phyloP scores from a whole-genome alignment of 768 basidiomycete species.

The Suillus lakei region DNA sequence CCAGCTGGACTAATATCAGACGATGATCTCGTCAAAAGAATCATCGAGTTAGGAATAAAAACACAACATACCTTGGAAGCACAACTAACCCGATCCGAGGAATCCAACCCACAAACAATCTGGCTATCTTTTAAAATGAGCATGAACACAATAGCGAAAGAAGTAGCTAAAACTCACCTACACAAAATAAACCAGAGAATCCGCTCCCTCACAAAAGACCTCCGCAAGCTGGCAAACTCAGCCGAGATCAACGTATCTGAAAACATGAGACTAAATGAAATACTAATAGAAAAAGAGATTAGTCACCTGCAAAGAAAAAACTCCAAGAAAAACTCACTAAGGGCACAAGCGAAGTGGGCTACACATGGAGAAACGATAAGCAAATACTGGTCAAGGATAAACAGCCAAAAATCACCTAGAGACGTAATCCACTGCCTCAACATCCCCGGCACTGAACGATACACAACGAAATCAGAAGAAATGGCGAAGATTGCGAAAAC shows the following conservation, averaged over 20 bases:
- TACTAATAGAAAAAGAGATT: background rate
- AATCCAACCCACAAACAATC: background rate
- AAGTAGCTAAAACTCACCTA: background rate
- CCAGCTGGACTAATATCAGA: too few relatives aligned
- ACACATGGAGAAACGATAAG: background rate
- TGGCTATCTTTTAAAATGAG: background rate
- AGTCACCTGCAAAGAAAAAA: background rate
- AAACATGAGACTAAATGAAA: background rate
- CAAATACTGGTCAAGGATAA: background rate
- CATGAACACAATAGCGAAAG: background rate
- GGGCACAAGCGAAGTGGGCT: background rate
- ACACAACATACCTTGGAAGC: too few relatives aligned
- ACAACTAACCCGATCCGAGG: rapidly evolving
- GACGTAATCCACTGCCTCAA: background rate
- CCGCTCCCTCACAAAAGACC: background rate
- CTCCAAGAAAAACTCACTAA: background rate
- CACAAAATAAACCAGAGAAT: background rate
- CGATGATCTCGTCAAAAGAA: too few relatives aligned
- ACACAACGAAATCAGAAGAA: background rate
- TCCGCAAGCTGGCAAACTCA: background rate
- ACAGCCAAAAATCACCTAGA: rapidly evolving
- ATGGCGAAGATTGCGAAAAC: background rate
- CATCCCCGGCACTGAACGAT: rapidly evolving
- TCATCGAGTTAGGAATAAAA: too few relatives aligned
- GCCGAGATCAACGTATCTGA: background rate